These are phyloP conservation scores for Hypsizygus marmoreus DNA, from an alignment of 768 basidiomycete species.

Conservation along the genomic window DNA sequence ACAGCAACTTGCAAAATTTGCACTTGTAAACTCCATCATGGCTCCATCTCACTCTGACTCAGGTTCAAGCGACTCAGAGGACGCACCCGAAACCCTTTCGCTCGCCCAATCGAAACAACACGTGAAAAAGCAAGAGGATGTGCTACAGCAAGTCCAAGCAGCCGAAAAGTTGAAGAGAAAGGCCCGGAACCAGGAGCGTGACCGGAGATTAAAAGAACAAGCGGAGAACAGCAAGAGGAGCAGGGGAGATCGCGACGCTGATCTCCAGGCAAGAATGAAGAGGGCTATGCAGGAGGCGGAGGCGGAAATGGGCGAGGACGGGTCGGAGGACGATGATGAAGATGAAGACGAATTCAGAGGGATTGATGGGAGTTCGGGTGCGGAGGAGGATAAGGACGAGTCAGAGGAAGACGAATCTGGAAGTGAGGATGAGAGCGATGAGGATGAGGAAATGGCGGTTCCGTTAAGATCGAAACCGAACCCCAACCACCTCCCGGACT, in stretches of 20 bases:
- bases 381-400: too few species aligned
- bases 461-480: constrained; percentile 24
- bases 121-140: constrained; percentile 15
- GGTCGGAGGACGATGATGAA: constrained; percentile 28
- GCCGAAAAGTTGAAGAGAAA: constrained; percentile 20
- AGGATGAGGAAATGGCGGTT: constrained; percentile 24
- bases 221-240: constrained; percentile 18
- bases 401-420: constrained; percentile 19
- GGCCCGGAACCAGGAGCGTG: constrained; percentile 16
- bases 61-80: constrained; percentile 22
- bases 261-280: constrained; percentile 14
- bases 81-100: constrained; percentile 21
- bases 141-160: constrained; percentile 12
- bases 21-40: constrained; percentile 3
- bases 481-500: constrained; percentile 62
- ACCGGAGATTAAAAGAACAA: constrained; percentile 21
- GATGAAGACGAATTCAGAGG: constrained; percentile 25
- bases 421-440: constrained; percentile 17
- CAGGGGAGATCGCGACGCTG: constrained; percentile 7
- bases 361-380: constrained; percentile 17
- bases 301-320: constrained; percentile 26
- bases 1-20: background rate
- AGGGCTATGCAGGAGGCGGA: constrained; percentile 21
- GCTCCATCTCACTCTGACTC: constrained; percentile 6
- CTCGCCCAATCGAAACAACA: constrained; percentile 20